A percentile compares a stretch with the other conserved stretches of the same genome.
phyloP scores from a whole-genome alignment of 2,329 filamentous ascomycete genomes.

The Dactylellina haptotyla region DNA sequence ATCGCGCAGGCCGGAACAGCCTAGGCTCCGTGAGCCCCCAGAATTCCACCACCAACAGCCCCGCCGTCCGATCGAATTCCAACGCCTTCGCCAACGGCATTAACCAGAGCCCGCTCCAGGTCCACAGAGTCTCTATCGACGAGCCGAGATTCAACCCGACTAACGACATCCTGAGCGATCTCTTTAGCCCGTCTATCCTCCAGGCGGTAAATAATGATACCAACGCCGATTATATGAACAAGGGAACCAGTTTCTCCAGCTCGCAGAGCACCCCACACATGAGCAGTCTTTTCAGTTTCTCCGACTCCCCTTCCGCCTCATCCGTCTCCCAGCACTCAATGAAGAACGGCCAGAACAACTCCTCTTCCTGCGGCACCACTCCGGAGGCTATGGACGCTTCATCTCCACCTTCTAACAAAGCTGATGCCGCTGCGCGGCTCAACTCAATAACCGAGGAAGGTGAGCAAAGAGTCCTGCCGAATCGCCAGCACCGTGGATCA shows the following conservation, averaged over 20 bases:
- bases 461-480: constrained; percentile 51
- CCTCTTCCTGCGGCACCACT: constrained; percentile 58
- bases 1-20: constrained; percentile 20
- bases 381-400: constrained; percentile 57
- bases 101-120: constrained; percentile 44
- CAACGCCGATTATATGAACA: constrained; percentile 62
- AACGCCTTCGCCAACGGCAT: constrained; percentile 59
- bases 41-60: constrained; percentile 57
- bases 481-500: constrained; percentile 40
- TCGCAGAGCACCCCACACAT: constrained; percentile 58
- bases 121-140: constrained; percentile 45
- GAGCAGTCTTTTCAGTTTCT: constrained; percentile 59
- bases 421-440: constrained; percentile 40
- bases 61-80: constrained; percentile 61
- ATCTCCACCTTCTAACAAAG: constrained; percentile 51
- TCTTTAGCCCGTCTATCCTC: constrained; percentile 70
- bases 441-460: constrained; percentile 54
- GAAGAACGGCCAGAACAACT: constrained; percentile 49
- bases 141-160: constrained; percentile 46
- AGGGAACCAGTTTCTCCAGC: constrained; percentile 60
- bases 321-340: constrained; percentile 64
- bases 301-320: constrained; percentile 66
- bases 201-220: constrained; percentile 64
- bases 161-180: constrained; percentile 60
- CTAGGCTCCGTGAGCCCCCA: constrained; percentile 37